A percentile compares a stretch with the other conserved stretches of the same genome.
phyloP scores from a whole-genome alignment of 2,329 filamentous ascomycete species.

The Epichloe uncinata region DNA sequence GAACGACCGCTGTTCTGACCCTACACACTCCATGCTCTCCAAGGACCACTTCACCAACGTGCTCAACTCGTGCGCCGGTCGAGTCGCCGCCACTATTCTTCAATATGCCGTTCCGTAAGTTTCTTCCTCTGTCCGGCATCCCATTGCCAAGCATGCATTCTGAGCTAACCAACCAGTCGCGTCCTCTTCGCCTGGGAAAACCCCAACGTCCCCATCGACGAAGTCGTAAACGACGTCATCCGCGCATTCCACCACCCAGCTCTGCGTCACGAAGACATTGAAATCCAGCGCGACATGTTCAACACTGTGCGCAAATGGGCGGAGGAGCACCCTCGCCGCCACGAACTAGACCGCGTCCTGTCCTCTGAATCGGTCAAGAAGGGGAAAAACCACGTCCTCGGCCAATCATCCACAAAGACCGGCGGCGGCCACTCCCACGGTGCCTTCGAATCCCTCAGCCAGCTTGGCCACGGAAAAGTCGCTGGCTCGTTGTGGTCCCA shows the following conservation, averaged over 20 bases:
- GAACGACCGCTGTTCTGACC: constrained; percentile 60
- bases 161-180: constrained; percentile 26
- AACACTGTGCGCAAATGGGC: constrained; percentile 73
- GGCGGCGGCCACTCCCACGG: constrained; percentile 27
- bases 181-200: constrained; percentile 92
- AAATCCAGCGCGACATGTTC: constrained; percentile 85
- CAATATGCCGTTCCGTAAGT: constrained; percentile 73
- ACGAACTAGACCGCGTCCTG: constrained; percentile 60
- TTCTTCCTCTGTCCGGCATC: neutral
- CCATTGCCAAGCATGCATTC: neutral
- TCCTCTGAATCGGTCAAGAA: constrained; percentile 70
- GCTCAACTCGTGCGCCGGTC: constrained; percentile 63
- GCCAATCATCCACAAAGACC: constrained; percentile 18
- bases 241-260: constrained; percentile 86
- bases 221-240: constrained; percentile 70
- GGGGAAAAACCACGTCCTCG: constrained; percentile 64
- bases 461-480: constrained; percentile 42
- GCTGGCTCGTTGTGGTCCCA: constrained; percentile 48
- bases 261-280: constrained; percentile 57
- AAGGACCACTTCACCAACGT: constrained; percentile 78
- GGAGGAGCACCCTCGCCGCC: constrained; percentile 51
- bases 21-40: constrained; percentile 70
- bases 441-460: constrained; percentile 27
- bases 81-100: constrained; percentile 60
- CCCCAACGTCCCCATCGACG: constrained; percentile 64